Evolutionary conservation across 2,329 filamentous ascomycete species (phyloP).

Genomic region (Ophiosphaerella narmari): DNA sequence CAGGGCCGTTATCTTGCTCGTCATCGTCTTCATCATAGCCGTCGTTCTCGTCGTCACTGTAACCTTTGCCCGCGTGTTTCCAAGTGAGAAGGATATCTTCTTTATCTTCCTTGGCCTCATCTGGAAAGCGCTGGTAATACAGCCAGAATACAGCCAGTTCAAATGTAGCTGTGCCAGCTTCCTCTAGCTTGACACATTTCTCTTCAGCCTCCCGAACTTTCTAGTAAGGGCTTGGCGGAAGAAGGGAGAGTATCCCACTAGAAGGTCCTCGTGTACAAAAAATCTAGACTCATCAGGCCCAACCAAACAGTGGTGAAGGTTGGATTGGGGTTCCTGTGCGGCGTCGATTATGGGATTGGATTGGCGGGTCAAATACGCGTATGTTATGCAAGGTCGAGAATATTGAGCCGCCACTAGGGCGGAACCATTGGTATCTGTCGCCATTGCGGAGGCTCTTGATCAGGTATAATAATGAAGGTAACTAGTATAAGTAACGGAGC

Average conservation of each 20-base stretch:
- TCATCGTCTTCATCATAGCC: neutral
- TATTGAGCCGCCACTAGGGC: too few relatives aligned
- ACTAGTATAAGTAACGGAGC: too few relatives aligned
- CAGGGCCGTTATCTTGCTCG: neutral
- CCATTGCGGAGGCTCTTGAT: too few relatives aligned
- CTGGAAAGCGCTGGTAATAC: slow-evolving; percentile 13
- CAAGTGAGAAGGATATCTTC: too few relatives aligned
- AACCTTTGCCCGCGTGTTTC: neutral
- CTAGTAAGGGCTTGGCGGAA: slow-evolving; percentile 18
- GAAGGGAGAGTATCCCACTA: slow-evolving; percentile 17
- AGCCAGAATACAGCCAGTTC: slow-evolving; percentile 34
- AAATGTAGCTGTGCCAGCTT: slow-evolving; percentile 23
- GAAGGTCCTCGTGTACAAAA: slow-evolving; percentile 10
- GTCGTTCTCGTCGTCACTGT: neutral
- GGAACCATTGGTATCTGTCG: too few relatives aligned
- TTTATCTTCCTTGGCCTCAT: too few relatives aligned
- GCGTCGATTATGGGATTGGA: neutral
- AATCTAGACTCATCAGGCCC: neutral
- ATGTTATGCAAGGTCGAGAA: too few relatives aligned
- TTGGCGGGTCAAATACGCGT: too few relatives aligned
- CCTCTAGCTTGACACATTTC: slow-evolving; percentile 23
- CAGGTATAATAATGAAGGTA: too few relatives aligned
- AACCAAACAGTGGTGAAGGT: slow-evolving; percentile 6
- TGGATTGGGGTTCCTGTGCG: neutral
- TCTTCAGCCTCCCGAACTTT: slow-evolving; percentile 10